Conservation (phyloP, 345 rosid genomes). For the Camelina laxa region DNA sequence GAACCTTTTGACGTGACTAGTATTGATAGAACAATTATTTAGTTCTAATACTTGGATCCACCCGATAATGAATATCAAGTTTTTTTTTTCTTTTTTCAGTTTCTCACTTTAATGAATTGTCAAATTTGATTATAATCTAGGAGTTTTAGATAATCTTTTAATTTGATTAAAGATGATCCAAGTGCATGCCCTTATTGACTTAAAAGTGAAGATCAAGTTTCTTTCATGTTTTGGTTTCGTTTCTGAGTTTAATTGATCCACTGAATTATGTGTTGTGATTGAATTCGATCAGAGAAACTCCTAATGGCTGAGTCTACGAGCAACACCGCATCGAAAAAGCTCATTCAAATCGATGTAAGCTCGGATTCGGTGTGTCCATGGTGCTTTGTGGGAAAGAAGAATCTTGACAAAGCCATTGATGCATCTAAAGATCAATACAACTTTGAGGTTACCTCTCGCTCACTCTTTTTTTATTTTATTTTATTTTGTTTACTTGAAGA, state of each 20-base stretch:
- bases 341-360: slow-evolving; percentile 64
- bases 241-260: slow-evolving; percentile 9
- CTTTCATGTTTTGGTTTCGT: slow-evolving; percentile 6
- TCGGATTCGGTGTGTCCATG: slow-evolving; percentile 90
- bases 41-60: not conserved
- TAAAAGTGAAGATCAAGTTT: slow-evolving; percentile 6
- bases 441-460: slow-evolving; percentile 40
- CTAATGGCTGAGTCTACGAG: slow-evolving; percentile 56
- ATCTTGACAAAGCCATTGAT: slow-evolving; percentile 82
- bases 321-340: slow-evolving; percentile 57
- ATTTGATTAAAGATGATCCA: slow-evolving; percentile 3
- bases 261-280: slow-evolving; percentile 18
- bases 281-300: not conserved
- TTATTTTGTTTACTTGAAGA: not conserved
- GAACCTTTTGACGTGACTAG: not conserved
- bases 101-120: not conserved
- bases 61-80: slow-evolving; percentile 4
- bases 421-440: slow-evolving; percentile 62
- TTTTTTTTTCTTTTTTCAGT: not conserved
- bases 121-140: not conserved
- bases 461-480: too few relatives aligned
- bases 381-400: slow-evolving; percentile 84
- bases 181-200: not conserved
- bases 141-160: not conserved
- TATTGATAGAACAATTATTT: not conserved